Evolutionary conservation across 176 grass and related monocot species (phyloP).

Genomic region (Pharus latifolius): DNA sequence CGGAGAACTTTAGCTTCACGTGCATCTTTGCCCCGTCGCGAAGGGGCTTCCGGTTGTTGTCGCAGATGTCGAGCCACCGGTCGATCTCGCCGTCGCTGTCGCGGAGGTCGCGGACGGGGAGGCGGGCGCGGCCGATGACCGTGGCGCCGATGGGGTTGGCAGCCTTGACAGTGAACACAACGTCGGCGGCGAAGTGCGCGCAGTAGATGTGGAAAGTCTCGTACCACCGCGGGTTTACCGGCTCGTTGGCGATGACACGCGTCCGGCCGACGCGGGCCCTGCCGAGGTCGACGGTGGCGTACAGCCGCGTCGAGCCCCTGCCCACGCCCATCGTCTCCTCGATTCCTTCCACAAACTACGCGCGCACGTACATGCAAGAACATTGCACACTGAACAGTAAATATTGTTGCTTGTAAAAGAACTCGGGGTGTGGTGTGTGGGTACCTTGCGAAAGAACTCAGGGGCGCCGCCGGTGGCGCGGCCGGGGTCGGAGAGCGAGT

Average conservation of each 20-base stretch:
- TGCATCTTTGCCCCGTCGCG: conserved; percentile 42
- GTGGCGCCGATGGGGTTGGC: conserved; percentile 61
- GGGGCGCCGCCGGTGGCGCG: conserved; percentile 36
- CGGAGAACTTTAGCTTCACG: conserved; percentile 54
- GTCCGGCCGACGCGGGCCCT: conserved; percentile 79
- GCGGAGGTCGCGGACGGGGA: conserved; percentile 55
- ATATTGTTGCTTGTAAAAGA: not conserved
- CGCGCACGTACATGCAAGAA: not conserved
- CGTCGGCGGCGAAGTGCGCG: conserved; percentile 60
- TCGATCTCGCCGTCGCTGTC: conserved; percentile 26
- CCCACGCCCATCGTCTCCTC: conserved; percentile 61
- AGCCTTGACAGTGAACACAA: conserved; percentile 82
- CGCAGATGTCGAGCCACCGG: conserved; percentile 47
- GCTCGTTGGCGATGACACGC: conserved; percentile 50
- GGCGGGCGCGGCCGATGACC: conserved; percentile 82
- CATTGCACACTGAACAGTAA: not conserved
- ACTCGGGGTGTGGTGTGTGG: not conserved
- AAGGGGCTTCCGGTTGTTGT: conserved; percentile 21
- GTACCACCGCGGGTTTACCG: conserved; percentile 85
- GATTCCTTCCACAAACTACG: conserved; percentile 72
- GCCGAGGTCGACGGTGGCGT: conserved; percentile 79
- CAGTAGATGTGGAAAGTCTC: conserved; percentile 96
- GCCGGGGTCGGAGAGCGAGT: conserved; percentile 29
- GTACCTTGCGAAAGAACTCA: conserved; percentile 56
- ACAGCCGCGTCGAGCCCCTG: conserved; percentile 66